These are phyloP conservation scores for Pseudogymnoascus sp. DNA, from an alignment of 2,329 filamentous ascomycete species.

Conservation along the genomic window DNA sequence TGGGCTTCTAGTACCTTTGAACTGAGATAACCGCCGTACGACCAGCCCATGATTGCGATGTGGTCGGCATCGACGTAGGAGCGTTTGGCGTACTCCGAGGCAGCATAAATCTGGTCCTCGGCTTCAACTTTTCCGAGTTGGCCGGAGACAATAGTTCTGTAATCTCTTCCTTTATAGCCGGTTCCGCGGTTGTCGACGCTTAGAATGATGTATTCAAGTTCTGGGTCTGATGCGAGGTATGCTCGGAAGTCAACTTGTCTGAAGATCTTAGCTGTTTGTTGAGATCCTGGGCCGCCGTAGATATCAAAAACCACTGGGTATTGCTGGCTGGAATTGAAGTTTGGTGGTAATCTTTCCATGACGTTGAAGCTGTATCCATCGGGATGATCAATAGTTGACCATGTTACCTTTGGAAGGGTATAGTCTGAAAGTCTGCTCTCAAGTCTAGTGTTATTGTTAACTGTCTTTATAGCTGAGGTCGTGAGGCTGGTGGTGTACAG, in stretches of 20 bases:
- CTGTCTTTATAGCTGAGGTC: conserved; percentile 43
- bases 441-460: conserved; percentile 52
- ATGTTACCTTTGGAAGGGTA: conserved; percentile 55
- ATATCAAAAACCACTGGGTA: conserved; percentile 61
- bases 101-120: conserved; percentile 60
- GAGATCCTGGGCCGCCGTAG: conserved; percentile 59
- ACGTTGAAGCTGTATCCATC: conserved; percentile 55
- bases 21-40: conserved; percentile 58
- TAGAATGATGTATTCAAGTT: conserved; percentile 59
- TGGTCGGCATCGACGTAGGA: conserved; percentile 49
- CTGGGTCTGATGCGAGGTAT: conserved; percentile 59
- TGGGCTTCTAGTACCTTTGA: conserved; percentile 57
- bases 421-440: conserved; percentile 49
- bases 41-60: conserved; percentile 62
- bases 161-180: conserved; percentile 53
- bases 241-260: conserved; percentile 47
- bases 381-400: conserved; percentile 51
- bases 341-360: conserved; percentile 55
- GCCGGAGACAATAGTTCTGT: conserved; percentile 48
- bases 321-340: conserved; percentile 53
- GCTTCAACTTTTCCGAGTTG: conserved; percentile 57
- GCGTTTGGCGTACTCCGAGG: conserved; percentile 42
- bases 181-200: conserved; percentile 63
- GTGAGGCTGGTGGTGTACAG: conserved; percentile 51
- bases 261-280: conserved; percentile 51